Conservation (phyloP, 257 asterid genomes). For the Anisodus acutangulus region DNA sequence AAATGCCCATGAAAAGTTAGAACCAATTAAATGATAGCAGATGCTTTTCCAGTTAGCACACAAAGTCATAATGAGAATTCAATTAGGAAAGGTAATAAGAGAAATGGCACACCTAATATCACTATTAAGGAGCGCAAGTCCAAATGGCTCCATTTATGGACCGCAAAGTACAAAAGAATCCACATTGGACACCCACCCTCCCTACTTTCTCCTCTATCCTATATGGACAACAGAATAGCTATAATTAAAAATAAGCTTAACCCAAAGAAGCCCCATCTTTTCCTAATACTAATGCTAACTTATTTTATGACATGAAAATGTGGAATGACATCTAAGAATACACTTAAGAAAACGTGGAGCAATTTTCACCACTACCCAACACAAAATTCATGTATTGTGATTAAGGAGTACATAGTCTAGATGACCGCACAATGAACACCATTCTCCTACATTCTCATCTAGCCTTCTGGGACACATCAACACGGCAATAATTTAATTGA, state of each 20-base stretch:
- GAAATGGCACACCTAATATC: neutral
- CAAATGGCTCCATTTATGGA: neutral
- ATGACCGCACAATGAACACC: slow-evolving; percentile 18
- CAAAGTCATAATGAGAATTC: slow-evolving; percentile 13
- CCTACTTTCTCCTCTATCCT: slow-evolving; percentile 19
- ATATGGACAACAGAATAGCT: neutral
- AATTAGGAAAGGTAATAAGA: slow-evolving; percentile 1
- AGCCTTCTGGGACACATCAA: neutral
- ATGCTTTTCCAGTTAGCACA: slow-evolving; percentile 16
- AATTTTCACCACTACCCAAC: slow-evolving; percentile 6
- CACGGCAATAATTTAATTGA: neutral
- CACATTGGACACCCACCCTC: slow-evolving; percentile 8
- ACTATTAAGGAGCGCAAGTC: slow-evolving; percentile 3
- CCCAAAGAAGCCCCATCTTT: slow-evolving; percentile 23
- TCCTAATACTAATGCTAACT: slow-evolving; percentile 20
- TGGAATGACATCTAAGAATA: neutral
- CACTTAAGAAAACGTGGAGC: neutral
- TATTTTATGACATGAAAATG: slow-evolving; percentile 12
- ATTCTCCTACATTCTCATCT: slow-evolving; percentile 7
- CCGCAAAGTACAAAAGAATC: neutral
- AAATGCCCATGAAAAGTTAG: slow-evolving; percentile 15
- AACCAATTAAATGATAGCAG: neutral
- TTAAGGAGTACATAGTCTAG: slow-evolving; percentile 25
- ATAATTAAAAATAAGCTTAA: slow-evolving; percentile 21
- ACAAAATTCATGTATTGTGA: neutral